Evolutionary conservation across 2,329 filamentous ascomycete species (phyloP).

Genomic region (Fusarium chlamydosporum): DNA sequence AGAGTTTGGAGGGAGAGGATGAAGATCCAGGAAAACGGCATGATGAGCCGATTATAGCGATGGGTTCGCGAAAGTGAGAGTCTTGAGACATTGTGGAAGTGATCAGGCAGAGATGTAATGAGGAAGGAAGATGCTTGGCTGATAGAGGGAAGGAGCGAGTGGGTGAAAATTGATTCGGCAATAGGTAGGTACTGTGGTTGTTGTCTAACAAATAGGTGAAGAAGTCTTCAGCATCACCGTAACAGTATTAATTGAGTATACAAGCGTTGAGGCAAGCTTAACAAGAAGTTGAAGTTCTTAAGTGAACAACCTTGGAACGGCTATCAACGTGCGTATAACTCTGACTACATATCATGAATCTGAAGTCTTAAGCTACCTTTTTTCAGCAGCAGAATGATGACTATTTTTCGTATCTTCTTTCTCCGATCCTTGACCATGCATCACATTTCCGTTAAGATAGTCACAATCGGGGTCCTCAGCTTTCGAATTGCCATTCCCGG

Average conservation of each 20-base stretch:
- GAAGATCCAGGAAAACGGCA: constrained; percentile 14
- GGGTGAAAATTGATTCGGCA: background rate
- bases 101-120: no score
- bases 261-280: background rate
- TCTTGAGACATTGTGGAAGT: background rate
- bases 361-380: background rate
- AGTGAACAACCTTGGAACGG: background rate
- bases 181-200: background rate
- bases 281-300: background rate
- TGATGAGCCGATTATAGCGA: constrained; percentile 15
- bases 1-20: constrained; percentile 20
- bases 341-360: background rate
- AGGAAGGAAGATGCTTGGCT: background rate
- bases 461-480: background rate
- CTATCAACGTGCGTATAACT: background rate
- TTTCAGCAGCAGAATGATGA: background rate
- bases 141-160: background rate
- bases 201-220: background rate
- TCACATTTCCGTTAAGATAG: background rate
- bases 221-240: background rate
- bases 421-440: background rate
- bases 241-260: background rate
- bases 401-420: background rate
- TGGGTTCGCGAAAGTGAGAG: constrained; percentile 12
- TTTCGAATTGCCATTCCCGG: background rate